phyloP scores from a whole-genome alignment of 75 land plant genomes.

The Picea sitchensis region DNA sequence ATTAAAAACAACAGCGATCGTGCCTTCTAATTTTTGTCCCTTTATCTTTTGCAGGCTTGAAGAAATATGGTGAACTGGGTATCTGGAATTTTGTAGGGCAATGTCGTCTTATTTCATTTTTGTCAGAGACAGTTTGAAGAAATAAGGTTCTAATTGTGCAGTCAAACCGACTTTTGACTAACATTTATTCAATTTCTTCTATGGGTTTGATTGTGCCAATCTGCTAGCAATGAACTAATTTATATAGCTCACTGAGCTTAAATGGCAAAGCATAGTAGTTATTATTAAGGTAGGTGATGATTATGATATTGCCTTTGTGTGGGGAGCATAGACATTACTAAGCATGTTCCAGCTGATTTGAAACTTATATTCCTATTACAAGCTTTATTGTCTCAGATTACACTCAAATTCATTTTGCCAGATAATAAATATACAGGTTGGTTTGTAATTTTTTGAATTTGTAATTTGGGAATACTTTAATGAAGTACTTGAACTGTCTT shows the following conservation, averaged over 20 bases:
- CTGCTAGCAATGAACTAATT: not conserved
- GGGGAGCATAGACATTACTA: not conserved
- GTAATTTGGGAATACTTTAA: too few relatives aligned
- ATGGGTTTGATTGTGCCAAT: slow-evolving; percentile 4
- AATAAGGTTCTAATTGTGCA: slow-evolving; percentile 1
- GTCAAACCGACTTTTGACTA: slow-evolving; percentile 1
- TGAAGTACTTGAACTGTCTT: too few relatives aligned
- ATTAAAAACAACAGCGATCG: not conserved
- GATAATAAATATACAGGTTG: not conserved
- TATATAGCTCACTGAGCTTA: not conserved
- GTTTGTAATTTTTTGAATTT: too few relatives aligned
- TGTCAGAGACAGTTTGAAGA: slow-evolving; percentile 10
- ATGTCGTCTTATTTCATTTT: not conserved
- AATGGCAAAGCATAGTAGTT: not conserved
- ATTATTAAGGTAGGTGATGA: not conserved
- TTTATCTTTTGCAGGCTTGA: slow-evolving; percentile 12
- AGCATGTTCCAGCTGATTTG: not conserved
- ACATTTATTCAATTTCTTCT: not conserved
- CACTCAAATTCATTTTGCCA: not conserved
- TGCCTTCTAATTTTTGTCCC: not conserved
- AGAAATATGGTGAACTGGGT: not conserved
- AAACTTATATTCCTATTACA: not conserved
- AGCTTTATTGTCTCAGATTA: not conserved
- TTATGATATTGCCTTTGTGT: not conserved
- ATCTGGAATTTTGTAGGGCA: slow-evolving; percentile 1